A percentile compares a stretch with the other conserved stretches of the same genome.
These are phyloP conservation scores for Podospora australis DNA, from an alignment of 495 filamentous ascomycete genomes.

Conservation along the genomic window DNA sequence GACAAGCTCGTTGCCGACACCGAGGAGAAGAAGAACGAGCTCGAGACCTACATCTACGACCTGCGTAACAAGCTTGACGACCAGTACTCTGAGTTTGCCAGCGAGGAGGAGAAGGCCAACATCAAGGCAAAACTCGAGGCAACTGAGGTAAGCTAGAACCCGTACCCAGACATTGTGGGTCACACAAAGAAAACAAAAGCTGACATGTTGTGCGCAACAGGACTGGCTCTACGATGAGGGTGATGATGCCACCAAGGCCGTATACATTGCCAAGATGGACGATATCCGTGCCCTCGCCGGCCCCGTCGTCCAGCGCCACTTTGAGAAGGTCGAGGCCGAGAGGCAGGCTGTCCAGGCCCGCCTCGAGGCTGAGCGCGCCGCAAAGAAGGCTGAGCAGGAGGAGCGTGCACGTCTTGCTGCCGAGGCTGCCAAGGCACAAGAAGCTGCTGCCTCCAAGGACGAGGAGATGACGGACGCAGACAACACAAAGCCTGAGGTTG, in stretches of 20 bases:
- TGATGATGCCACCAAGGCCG: conserved; percentile 87
- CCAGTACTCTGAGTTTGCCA: conserved; percentile 79
- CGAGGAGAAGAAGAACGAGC: conserved; percentile 99
- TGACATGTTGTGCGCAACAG: conserved; percentile 40
- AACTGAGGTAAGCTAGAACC: conserved; percentile 62
- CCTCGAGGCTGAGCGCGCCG: conserved; percentile 75
- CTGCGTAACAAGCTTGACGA: conserved; percentile 90
- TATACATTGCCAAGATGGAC: conserved; percentile 91
- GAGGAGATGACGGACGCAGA: conserved; percentile 55
- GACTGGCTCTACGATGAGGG: conserved; percentile 99
- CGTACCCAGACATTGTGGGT: background rate
- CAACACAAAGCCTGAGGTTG: conserved; percentile 34
- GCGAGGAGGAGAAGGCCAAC: conserved; percentile 87
- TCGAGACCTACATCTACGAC: conserved; percentile 96
- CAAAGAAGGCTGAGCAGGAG: conserved; percentile 68
- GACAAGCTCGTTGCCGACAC: conserved; percentile 98
- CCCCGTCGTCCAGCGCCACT: conserved; percentile 89
- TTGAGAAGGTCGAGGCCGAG: conserved; percentile 88
- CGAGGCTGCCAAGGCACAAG: too few relatives aligned
- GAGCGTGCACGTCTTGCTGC: conserved; percentile 47
- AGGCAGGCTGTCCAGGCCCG: conserved; percentile 67
- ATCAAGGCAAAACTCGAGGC: conserved; percentile 70
- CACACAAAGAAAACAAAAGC: background rate
- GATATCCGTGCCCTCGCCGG: conserved; percentile 88
- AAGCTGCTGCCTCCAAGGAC: conserved; percentile 34